Percentiles rank a stretch among this genome's conserved stretches.
phyloP scores from a whole-genome alignment of 345 rosid species.

The Salix caprea region DNA sequence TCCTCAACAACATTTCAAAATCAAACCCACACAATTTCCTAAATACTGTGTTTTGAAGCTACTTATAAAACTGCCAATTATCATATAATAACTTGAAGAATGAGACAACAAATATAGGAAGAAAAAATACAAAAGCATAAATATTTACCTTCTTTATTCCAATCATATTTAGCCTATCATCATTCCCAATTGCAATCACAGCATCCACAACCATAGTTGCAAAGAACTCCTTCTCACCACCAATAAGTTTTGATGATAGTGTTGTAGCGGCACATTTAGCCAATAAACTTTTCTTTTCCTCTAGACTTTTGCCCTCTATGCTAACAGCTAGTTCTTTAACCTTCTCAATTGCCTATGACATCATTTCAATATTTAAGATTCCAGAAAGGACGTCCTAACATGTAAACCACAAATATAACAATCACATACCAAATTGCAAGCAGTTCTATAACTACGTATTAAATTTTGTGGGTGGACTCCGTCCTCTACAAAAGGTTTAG shows the following conservation, averaged over 20 bases:
- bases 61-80: not conserved
- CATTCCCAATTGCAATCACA: slow-evolving; percentile 77
- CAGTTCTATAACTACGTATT: slow-evolving; percentile 84
- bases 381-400: not conserved
- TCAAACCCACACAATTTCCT: not conserved
- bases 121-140: not conserved
- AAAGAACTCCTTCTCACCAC: slow-evolving; percentile 95
- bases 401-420: not conserved
- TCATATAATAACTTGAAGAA: not conserved
- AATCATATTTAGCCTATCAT: slow-evolving; percentile 83
- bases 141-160: slow-evolving; percentile 78
- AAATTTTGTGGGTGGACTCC: slow-evolving; percentile 95
- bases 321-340: slow-evolving; percentile 75
- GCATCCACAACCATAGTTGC: slow-evolving; percentile 94
- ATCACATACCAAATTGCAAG: slow-evolving; percentile 53
- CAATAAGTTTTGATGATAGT: slow-evolving; percentile 91
- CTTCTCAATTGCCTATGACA: slow-evolving; percentile 73
- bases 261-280: slow-evolving; percentile 96
- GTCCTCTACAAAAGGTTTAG: slow-evolving; percentile 93
- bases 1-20: not conserved
- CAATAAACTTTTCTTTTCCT: slow-evolving; percentile 82
- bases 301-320: slow-evolving; percentile 84
- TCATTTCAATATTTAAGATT: not conserved
- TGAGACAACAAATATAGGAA: not conserved
- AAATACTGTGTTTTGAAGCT: not conserved